Evolutionary conservation across 805 yeast genomes (phyloP), one percentile per base, ranked within the genome.

Genomic region (Tetrapisispora taiwanensis): DNA sequence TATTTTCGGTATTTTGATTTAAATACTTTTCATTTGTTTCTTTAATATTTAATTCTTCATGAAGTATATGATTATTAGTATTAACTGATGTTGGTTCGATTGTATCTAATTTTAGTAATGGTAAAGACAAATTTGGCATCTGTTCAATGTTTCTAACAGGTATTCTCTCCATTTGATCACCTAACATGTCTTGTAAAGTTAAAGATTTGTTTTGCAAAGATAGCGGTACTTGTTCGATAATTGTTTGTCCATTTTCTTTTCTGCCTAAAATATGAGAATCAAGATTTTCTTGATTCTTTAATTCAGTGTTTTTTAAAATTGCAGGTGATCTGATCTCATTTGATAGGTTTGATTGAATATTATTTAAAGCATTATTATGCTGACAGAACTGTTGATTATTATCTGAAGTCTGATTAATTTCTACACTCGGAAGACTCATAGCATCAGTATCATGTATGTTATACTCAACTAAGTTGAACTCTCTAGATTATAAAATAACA

Each of bases 161-260:
- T 3, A 37, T 37, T 9, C 26, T 18, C 7, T 27, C 20, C 13
- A 17, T 26, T 3, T 32, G 17, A 12, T 26, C 14, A 3, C 20
- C 40, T 10, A 37, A 18, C 8, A 37, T 37, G 14, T 37, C 40
- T 19, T 37, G 40, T 26, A 37, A 27, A 8, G 40, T 37, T 13
- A 28, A 18, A 8, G 40, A 15, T 28, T 37, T 37, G 12, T 37
- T 26, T 12, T 37, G 40, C 12, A 37, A 18, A 20, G 32, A 18
- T 4, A 37, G 2, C 6, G 40, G 12, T 17, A 7, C 32, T 18
- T 37, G 40, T 15, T 15, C 30, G 15, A 8, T 17, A 17, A 13
- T 26, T 14, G 4, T 24, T 8, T 36, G 14, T 7, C 8, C 12
- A 36, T 19, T 8, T n/a, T 24, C 14, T 7, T 22, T 7, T 22